phyloP scores from a whole-genome alignment of 129 eudicot species.

The Chrysanthemum makinoi region DNA sequence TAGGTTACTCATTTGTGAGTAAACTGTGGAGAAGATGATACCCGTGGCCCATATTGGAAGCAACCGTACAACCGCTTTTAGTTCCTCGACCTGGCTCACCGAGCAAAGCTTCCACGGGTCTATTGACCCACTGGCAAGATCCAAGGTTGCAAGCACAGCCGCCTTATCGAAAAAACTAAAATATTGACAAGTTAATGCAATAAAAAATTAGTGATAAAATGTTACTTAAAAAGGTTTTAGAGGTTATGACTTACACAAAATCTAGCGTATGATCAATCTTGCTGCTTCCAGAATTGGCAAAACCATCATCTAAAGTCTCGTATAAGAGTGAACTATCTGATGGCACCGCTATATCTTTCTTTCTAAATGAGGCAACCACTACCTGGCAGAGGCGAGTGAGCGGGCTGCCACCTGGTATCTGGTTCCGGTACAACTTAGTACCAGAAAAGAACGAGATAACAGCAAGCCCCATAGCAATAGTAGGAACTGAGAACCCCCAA shows the following conservation, averaged over 20 bases:
- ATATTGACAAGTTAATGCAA: conserved; percentile 6
- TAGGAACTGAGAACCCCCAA: conserved; percentile 65
- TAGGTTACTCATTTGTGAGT: conserved; percentile 26
- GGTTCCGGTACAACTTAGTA: conserved; percentile 45
- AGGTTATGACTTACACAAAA: conserved; percentile 35
- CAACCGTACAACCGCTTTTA: conserved; percentile 25
- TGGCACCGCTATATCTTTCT: conserved; percentile 45
- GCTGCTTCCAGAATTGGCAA: conserved; percentile 37
- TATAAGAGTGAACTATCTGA: conserved; percentile 46
- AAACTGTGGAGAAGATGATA: conserved; percentile 21
- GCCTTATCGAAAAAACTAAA: conserved; percentile 77
- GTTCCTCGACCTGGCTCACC: conserved; percentile 60
- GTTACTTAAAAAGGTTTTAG: not conserved
- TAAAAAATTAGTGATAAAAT: not conserved
- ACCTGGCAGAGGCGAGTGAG: conserved; percentile 58
- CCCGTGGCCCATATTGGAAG: conserved; percentile 35
- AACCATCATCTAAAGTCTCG: conserved; percentile 38
- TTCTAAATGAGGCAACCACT: conserved; percentile 56
- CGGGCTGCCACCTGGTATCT: conserved; percentile 70
- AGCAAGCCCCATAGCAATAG: conserved; percentile 60
- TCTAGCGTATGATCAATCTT: conserved; percentile 61
- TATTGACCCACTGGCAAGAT: conserved; percentile 29
- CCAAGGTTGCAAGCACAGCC: conserved; percentile 47
- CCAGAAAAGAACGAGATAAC: conserved; percentile 54
- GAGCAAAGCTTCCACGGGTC: conserved; percentile 77